Evolutionary conservation across 108 stramenopile genomes (phyloP).

Genomic region (Aurantiochytrium sp.): DNA sequence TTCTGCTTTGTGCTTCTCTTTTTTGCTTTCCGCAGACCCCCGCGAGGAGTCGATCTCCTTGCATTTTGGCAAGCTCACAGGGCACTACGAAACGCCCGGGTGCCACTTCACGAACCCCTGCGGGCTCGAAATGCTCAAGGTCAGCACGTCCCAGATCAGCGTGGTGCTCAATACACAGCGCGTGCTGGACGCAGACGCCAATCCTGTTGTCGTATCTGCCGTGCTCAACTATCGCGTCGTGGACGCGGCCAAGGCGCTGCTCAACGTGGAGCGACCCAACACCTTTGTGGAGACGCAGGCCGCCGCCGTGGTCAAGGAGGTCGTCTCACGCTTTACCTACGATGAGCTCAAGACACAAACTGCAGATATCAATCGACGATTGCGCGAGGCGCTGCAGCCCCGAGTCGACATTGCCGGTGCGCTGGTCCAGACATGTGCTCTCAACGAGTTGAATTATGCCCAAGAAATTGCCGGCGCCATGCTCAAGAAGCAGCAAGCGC

Average conservation of each 20-base stretch:
- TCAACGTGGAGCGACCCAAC: neutral
- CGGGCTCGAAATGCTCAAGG: neutral
- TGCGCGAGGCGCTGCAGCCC: neutral
- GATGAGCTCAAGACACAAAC: conserved; percentile 12
- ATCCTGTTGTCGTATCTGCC: neutral
- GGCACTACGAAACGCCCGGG: neutral
- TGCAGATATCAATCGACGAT: neutral
- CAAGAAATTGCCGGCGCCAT: neutral
- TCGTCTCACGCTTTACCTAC: neutral
- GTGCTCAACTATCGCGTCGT: neutral
- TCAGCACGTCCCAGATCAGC: neutral
- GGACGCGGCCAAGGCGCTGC: neutral
- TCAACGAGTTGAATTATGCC: neutral
- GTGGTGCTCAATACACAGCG: neutral
- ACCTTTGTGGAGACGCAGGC: neutral
- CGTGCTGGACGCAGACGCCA: neutral
- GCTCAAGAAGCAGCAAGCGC: conserved; percentile 7
- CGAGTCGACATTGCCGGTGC: neutral
- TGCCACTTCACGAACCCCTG: neutral
- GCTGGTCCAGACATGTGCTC: neutral
- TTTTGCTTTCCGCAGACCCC: neutral
- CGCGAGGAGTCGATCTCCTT: neutral
- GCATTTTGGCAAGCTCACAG: neutral
- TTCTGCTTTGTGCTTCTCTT: neutral
- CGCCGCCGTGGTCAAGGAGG: neutral